These are phyloP conservation scores for Capsaspora owczarzaki DNA, from an alignment of 78 protist genomes.

Conservation along the genomic window DNA sequence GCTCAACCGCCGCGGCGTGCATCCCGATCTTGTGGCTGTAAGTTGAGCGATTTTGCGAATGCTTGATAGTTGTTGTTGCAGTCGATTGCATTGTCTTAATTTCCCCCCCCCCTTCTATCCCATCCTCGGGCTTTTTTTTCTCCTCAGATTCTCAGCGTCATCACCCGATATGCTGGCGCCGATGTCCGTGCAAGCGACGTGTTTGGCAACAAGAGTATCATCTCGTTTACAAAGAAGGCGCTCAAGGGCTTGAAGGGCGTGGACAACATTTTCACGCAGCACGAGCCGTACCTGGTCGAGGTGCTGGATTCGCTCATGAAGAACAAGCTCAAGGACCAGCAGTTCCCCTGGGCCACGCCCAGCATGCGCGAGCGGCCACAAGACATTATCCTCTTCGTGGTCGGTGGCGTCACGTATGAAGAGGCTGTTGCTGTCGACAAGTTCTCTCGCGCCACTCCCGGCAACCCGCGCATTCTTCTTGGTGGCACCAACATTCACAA, in stretches of 20 bases:
- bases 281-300: slow-evolving; percentile 58
- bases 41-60: too few species aligned
- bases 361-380: slow-evolving; percentile 19
- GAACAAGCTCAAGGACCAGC: slow-evolving; percentile 36
- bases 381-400: slow-evolving; percentile 73
- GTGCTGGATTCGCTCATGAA: slow-evolving; percentile 41
- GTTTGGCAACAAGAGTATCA: slow-evolving; percentile 46
- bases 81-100: neutral
- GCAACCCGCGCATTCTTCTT: slow-evolving; percentile 41
- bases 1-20: too few species aligned
- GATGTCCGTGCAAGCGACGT: slow-evolving; percentile 53
- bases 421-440: slow-evolving; percentile 64
- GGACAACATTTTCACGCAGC: slow-evolving; percentile 86
- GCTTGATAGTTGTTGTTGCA: neutral
- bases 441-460: slow-evolving; percentile 35
- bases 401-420: slow-evolving; percentile 90
- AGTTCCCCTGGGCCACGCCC: slow-evolving; percentile 37
- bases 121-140: neutral
- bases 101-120: neutral
- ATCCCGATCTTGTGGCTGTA: too few species aligned
- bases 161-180: slow-evolving; percentile 70
- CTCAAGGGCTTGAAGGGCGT: slow-evolving; percentile 65
- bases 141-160: slow-evolving; percentile 6
- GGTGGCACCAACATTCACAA: slow-evolving; percentile 73
- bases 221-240: slow-evolving; percentile 20